Conservation (phyloP, 2,329 filamentous ascomycete genomes). For the Apiospora saccharicola region DNA sequence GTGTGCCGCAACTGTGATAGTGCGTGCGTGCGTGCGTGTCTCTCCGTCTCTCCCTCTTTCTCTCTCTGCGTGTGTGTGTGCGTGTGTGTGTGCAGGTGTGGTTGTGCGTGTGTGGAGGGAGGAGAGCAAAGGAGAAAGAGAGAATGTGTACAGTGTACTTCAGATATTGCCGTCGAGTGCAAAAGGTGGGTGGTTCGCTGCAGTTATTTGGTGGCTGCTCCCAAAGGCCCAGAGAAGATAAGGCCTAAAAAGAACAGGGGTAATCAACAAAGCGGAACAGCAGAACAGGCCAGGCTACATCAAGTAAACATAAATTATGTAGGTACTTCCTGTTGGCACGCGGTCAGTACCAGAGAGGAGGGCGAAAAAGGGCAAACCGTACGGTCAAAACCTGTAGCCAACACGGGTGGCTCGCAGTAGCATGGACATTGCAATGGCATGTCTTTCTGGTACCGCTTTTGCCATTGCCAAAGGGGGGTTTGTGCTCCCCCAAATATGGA, state of each 20-base stretch:
- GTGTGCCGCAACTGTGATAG: constrained; percentile 15
- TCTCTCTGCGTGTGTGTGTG: not conserved
- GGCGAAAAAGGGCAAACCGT: not conserved
- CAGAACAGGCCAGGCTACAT: not conserved
- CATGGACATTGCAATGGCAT: constrained; percentile 18
- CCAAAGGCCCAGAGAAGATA: constrained; percentile 13
- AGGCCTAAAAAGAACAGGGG: constrained; percentile 12
- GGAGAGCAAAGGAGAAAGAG: constrained; percentile 13
- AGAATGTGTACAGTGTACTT: constrained; percentile 10
- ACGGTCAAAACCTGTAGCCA: not conserved
- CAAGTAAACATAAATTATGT: not conserved
- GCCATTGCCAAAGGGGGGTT: constrained; percentile 13
- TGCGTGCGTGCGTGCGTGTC: constrained; percentile 17
- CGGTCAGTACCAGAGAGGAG: not conserved
- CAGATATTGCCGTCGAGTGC: constrained; percentile 13
- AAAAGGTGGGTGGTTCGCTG: constrained; percentile 21
- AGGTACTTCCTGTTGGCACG: not conserved
- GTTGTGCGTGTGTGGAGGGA: constrained; percentile 9
- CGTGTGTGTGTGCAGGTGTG: not conserved
- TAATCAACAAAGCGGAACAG: constrained; percentile 8
- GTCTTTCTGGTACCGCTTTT: constrained; percentile 22
- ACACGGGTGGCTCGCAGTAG: not conserved
- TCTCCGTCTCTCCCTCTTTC: not conserved
- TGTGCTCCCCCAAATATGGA: constrained; percentile 21
- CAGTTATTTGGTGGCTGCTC: constrained; percentile 19